phyloP scores from a whole-genome alignment of 306 rosid genomes.

The Phaseolus lunatus region DNA sequence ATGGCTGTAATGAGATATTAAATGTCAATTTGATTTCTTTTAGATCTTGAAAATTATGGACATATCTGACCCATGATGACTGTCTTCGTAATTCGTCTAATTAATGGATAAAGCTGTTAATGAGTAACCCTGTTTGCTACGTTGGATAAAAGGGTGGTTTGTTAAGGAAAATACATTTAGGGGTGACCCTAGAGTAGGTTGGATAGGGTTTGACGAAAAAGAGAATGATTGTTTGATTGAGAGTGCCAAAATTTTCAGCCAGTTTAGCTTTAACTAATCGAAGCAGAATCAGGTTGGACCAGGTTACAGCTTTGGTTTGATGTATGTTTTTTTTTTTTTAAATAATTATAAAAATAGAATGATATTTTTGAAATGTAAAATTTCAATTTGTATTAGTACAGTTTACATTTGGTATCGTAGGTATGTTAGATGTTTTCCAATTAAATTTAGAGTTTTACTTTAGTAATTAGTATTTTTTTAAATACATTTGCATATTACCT shows the following conservation, averaged over 20 bases:
- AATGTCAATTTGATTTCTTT: background rate
- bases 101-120: background rate
- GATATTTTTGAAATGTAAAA: background rate
- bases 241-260: background rate
- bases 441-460: too few species aligned
- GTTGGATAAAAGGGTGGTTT: background rate
- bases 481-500: too few species aligned
- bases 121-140: background rate
- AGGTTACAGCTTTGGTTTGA: background rate
- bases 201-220: background rate
- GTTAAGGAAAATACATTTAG: background rate
- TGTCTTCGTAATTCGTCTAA: background rate
- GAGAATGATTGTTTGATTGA: background rate
- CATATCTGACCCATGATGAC: background rate
- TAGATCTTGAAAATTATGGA: background rate
- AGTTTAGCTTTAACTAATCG: background rate
- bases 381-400: too few species aligned
- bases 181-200: background rate
- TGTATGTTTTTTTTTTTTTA: too few species aligned
- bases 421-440: too few species aligned
- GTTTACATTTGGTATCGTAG: too few species aligned
- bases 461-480: too few species aligned
- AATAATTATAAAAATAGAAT: background rate
- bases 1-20: background rate
- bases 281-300: background rate